phyloP scores from a whole-genome alignment of 768 basidiomycete species.

The Amanita polypyramis region DNA sequence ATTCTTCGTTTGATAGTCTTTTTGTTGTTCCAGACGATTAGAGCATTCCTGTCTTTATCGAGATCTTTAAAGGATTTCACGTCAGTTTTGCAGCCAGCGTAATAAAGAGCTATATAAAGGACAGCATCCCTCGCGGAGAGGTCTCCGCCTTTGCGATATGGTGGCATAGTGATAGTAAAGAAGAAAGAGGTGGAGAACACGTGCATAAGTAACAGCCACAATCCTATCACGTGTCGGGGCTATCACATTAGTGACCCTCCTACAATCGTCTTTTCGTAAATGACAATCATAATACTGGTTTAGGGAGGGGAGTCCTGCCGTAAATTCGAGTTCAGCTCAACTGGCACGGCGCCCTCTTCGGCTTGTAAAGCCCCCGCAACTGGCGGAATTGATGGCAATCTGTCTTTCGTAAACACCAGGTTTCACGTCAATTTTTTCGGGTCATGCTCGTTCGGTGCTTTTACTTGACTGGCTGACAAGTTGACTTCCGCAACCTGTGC shows the following conservation, averaged over 20 bases:
- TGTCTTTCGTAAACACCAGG: neutral
- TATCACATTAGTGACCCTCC: too few relatives aligned
- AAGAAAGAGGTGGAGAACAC: neutral
- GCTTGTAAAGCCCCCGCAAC: too few relatives aligned
- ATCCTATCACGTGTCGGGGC: too few relatives aligned
- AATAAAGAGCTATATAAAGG: neutral
- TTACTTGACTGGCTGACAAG: neutral
- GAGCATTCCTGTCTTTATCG: neutral
- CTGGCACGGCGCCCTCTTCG: too few relatives aligned
- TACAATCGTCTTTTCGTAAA: too few relatives aligned
- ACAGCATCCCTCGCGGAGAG: neutral
- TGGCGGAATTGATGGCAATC: conserved; percentile 4
- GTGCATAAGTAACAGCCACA: too few relatives aligned
- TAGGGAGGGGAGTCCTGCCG: too few relatives aligned
- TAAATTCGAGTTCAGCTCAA: too few relatives aligned
- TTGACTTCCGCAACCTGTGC: neutral
- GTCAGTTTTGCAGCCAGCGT: neutral
- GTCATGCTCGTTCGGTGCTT: neutral
- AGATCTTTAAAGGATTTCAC: conserved; percentile 12
- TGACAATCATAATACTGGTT: too few relatives aligned
- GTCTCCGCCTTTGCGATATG: too few relatives aligned
- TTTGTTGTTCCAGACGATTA: neutral
- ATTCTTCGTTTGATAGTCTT: conserved; percentile 15
- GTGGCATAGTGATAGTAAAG: too few relatives aligned
- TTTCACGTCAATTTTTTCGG: conserved; percentile 4